These are phyloP conservation scores for Trichosanthes truncata DNA, from an alignment of 306 rosid genomes.

Conservation along the genomic window DNA sequence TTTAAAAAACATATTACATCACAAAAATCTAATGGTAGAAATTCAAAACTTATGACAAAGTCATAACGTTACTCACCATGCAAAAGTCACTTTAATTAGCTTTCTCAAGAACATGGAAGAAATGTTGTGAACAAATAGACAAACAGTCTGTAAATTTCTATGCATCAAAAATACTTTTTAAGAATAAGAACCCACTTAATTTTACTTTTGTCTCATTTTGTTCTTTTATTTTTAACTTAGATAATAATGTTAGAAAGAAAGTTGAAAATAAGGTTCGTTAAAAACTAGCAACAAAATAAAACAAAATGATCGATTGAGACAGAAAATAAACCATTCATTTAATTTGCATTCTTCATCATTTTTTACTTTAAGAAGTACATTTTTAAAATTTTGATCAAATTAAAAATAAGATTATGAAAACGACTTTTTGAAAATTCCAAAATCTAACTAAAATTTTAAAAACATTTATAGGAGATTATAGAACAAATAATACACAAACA, in stretches of 20 bases:
- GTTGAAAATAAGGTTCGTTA: neutral
- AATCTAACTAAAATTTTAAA: neutral
- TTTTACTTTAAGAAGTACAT: neutral
- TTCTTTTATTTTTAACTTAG: neutral
- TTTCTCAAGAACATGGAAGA: no score
- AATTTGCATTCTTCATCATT: neutral
- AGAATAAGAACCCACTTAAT: neutral
- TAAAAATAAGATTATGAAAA: neutral
- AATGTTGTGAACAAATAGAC: no score
- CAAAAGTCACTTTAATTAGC: no score
- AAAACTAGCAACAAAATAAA: neutral
- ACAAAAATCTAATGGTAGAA: no score
- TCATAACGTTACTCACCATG: no score
- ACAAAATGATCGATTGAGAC: neutral
- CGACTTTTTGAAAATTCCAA: neutral
- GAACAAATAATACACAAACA: neutral
- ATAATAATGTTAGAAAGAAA: no score
- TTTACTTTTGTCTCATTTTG: neutral
- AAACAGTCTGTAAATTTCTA: neutral
- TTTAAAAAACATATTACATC: no score
- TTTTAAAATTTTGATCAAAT: neutral
- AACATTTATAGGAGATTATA: neutral
- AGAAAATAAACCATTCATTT: neutral
- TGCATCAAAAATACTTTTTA: neutral
- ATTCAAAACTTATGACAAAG: no score